Evolutionary conservation across 2,329 filamentous ascomycete species (phyloP).

Genomic region (Hypoxylon sp.): DNA sequence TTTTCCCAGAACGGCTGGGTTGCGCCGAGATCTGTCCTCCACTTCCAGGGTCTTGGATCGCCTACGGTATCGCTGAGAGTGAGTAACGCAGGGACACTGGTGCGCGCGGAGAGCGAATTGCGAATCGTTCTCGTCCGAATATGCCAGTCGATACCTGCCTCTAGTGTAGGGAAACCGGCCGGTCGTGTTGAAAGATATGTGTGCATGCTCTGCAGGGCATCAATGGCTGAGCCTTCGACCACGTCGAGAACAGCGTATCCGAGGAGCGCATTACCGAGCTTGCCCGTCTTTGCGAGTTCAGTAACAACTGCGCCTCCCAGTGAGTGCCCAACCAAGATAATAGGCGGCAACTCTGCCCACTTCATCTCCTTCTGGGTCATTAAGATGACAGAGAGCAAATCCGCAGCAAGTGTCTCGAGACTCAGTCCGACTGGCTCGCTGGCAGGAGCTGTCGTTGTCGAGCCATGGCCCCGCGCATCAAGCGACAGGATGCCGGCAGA

Average conservation of each 20-base stretch:
- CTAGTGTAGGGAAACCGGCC: slow-evolving; percentile 79
- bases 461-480: slow-evolving; percentile 90
- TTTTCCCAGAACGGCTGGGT: slow-evolving; percentile 95
- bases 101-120: slow-evolving; percentile 84
- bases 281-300: slow-evolving; percentile 78
- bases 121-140: slow-evolving; percentile 88
- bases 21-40: slow-evolving; percentile 85
- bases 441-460: slow-evolving; percentile 66
- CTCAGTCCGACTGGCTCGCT: slow-evolving; percentile 72
- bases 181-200: slow-evolving; percentile 89
- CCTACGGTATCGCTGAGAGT: slow-evolving; percentile 52
- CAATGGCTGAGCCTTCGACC: slow-evolving; percentile 95
- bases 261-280: slow-evolving; percentile 77
- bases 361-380: slow-evolving; percentile 77
- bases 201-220: slow-evolving; percentile 94
- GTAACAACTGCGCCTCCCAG: slow-evolving; percentile 93
- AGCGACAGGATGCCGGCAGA: slow-evolving; percentile 86
- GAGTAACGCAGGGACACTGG: slow-evolving; percentile 87
- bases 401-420: slow-evolving; percentile 78
- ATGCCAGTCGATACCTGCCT: slow-evolving; percentile 93
- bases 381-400: slow-evolving; percentile 78
- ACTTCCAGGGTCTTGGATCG: slow-evolving; percentile 75
- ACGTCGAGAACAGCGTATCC: slow-evolving; percentile 95
- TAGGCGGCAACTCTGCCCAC: slow-evolving; percentile 80
- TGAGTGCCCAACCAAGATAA: slow-evolving; percentile 91